phyloP scores from a whole-genome alignment of 2,329 filamentous ascomycete species.

The Pseudogymnoascus verrucosus region DNA sequence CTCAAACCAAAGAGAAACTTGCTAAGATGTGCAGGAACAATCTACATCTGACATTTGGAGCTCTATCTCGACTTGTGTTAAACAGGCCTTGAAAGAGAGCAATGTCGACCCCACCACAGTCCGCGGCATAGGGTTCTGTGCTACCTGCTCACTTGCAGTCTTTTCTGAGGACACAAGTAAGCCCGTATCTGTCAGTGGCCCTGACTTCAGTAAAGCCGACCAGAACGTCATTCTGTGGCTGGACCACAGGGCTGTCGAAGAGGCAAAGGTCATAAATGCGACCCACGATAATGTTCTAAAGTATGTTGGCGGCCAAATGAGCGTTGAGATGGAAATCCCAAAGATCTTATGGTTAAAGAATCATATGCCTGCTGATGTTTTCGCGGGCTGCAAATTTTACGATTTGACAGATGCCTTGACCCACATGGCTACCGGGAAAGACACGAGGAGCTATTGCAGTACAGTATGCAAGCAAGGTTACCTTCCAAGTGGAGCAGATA shows the following conservation, averaged over 20 bases:
- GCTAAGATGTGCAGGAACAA: constrained; percentile 65
- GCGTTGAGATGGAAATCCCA: constrained; percentile 98
- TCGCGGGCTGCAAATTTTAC: constrained; percentile 93
- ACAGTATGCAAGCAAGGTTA: constrained; percentile 96
- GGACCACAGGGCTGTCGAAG: constrained; percentile 83
- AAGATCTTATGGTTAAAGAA: constrained; percentile 99
- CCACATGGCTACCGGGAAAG: constrained; percentile 85
- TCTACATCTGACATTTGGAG: constrained; percentile 95
- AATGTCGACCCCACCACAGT: constrained; percentile 68
- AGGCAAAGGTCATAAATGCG: constrained; percentile 88
- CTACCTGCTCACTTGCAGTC: constrained; percentile 93
- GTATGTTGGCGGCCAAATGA: constrained; percentile 97
- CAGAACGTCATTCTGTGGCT: constrained; percentile 97
- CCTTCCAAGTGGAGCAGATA: constrained; percentile 93
- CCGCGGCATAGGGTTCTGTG: constrained; percentile 91
- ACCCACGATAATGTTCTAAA: constrained; percentile 87
- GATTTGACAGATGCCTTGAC: constrained; percentile 89
- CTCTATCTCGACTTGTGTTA: constrained; percentile 84
- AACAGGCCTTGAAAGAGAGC: constrained; percentile 72
- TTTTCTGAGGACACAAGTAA: constrained; percentile 85
- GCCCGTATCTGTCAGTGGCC: constrained; percentile 82
- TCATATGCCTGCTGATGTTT: constrained; percentile 87
- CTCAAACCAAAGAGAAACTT: constrained; percentile 18
- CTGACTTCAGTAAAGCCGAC: constrained; percentile 77
- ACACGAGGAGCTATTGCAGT: constrained; percentile 90